phyloP scores from a whole-genome alignment of 768 basidiomycete species.

The Roridomyces roridus region DNA sequence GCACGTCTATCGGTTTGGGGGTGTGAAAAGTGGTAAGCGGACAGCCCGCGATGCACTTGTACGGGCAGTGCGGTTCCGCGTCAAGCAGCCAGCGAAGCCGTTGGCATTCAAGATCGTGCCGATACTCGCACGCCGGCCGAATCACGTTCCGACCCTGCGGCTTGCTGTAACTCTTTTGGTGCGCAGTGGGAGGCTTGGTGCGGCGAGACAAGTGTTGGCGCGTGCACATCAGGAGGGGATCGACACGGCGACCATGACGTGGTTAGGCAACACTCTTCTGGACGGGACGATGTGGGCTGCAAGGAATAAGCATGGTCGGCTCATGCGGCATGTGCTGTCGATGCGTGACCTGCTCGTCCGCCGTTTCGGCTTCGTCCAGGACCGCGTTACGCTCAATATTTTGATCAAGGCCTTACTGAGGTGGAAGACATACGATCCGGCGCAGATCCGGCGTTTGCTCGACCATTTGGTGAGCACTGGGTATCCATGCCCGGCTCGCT shows the following conservation, averaged over 20 bases:
- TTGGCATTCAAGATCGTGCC: conserved; percentile 29
- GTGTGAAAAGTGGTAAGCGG: conserved; percentile 1
- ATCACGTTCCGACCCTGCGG: conserved; percentile 34
- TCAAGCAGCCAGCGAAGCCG: conserved; percentile 21
- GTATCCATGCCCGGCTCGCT: conserved; percentile 52
- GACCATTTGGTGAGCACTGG: conserved; percentile 67
- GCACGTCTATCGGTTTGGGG: conserved; percentile 21
- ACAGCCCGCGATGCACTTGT: conserved; percentile 32
- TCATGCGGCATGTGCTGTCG: conserved; percentile 49
- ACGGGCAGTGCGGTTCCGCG: conserved; percentile 32
- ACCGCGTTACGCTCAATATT: conserved; percentile 76
- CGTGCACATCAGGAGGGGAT: conserved; percentile 31
- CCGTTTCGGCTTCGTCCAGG: conserved; percentile 59
- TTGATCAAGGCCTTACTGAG: conserved; percentile 64
- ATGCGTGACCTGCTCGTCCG: conserved; percentile 49
- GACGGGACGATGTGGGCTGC: conserved; percentile 44
- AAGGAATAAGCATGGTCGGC: conserved; percentile 46
- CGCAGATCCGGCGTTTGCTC: conserved; percentile 61
- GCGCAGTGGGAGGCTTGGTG: conserved; percentile 45
- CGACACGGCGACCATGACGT: conserved; percentile 41
- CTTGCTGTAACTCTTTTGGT: conserved; percentile 45
- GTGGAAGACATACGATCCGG: conserved; percentile 49
- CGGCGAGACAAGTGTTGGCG: conserved; percentile 51
- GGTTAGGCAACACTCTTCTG: conserved; percentile 64
- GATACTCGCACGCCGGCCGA: conserved; percentile 31